Percentiles rank a stretch among this genome's conserved stretches.
These are phyloP conservation scores for Coemansia sp. DNA, from an alignment of 192 early-diverging fungal genomes.

Conservation along the genomic window DNA sequence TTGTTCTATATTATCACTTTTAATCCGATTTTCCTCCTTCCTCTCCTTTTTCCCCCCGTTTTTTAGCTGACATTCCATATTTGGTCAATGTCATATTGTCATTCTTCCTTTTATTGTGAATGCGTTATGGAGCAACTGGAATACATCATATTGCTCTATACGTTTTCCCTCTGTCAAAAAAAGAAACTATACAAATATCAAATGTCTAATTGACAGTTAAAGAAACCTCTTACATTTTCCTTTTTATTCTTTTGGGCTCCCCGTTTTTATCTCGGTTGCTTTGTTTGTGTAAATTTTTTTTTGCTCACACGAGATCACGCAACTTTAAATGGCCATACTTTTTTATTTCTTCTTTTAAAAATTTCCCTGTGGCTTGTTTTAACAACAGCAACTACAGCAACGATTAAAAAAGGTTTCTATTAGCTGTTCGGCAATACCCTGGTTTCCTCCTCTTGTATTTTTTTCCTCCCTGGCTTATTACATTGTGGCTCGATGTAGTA, in stretches of 20 bases:
- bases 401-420: neutral
- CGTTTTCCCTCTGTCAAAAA: conserved; percentile 1
- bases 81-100: neutral
- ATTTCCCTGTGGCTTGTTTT: conserved; percentile 3
- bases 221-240: neutral
- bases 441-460: neutral
- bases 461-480: neutral
- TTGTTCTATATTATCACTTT: neutral
- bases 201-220: conserved; percentile 3
- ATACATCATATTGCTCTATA: neutral
- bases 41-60: neutral
- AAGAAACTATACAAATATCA: neutral
- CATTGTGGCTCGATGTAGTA: neutral
- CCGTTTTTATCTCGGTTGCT: too few species aligned
- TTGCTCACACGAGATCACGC: conserved; percentile 8
- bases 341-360: neutral
- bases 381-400: neutral
- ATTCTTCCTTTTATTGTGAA: neutral
- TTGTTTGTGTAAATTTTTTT: neutral
- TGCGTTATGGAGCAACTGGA: neutral
- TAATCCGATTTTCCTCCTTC: neutral
- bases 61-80: neutral
- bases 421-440: conserved; percentile 3
- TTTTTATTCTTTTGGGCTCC: neutral
- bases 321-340: conserved; percentile 4